Conservation (phyloP, 2,329 filamentous ascomycete species). For the Alternaria hordeiaustralica region DNA sequence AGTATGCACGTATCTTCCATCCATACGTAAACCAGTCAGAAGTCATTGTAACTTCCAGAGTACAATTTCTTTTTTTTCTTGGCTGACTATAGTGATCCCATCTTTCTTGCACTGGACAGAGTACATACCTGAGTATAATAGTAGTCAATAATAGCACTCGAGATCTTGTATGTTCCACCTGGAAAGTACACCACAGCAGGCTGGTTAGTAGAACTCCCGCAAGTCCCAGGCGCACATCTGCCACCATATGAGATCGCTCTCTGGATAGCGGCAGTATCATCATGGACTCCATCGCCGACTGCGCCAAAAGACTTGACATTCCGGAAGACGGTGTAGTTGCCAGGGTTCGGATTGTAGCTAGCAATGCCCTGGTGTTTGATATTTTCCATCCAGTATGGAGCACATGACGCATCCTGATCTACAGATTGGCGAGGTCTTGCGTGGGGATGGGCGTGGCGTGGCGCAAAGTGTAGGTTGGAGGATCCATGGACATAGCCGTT, state of each 20-base stretch:
- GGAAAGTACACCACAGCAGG: slow-evolving; percentile 66
- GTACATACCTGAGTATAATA: slow-evolving; percentile 63
- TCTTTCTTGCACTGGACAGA: neutral
- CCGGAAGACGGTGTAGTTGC: slow-evolving; percentile 50
- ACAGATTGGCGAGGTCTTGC: slow-evolving; percentile 19
- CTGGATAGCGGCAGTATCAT: slow-evolving; percentile 63
- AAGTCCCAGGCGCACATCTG: slow-evolving; percentile 51
- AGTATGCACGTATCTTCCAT: neutral
- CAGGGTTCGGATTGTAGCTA: slow-evolving; percentile 47
- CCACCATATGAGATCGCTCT: slow-evolving; percentile 49
- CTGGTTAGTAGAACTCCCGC: slow-evolving; percentile 56
- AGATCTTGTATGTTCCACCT: slow-evolving; percentile 65
- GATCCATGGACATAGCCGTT: slow-evolving; percentile 12
- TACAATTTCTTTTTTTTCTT: neutral
- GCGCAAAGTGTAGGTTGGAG: slow-evolving; percentile 13
- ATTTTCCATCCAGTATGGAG: slow-evolving; percentile 50
- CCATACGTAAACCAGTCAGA: neutral
- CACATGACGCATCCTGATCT: slow-evolving; percentile 24
- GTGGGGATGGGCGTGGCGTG: slow-evolving; percentile 9
- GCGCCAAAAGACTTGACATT: slow-evolving; percentile 54
- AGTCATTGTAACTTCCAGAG: neutral
- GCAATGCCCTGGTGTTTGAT: slow-evolving; percentile 52
- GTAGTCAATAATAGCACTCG: slow-evolving; percentile 64
- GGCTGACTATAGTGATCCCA: neutral
- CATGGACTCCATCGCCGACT: slow-evolving; percentile 42